Evolutionary conservation across 176 grass and related monocot genomes (phyloP).

Genomic region (Phragmites australis): DNA sequence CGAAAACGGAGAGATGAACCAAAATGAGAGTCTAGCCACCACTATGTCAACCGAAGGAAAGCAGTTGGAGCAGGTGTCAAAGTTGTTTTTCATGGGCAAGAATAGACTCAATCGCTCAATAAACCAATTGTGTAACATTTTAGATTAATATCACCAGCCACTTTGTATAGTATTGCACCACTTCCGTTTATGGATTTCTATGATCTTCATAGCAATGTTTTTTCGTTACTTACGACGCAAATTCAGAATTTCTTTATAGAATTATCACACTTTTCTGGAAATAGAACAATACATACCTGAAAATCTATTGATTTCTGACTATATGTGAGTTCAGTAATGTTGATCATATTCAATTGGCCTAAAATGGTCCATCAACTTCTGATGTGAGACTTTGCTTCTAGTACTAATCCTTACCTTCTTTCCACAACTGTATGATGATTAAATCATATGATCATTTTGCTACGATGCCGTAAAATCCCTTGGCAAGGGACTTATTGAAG

Average conservation of each 20-base stretch:
- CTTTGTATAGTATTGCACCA: too few relatives aligned
- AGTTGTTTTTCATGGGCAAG: background rate
- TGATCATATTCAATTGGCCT: background rate
- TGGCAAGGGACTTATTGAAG: background rate
- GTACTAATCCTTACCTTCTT: background rate
- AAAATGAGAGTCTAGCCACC: background rate
- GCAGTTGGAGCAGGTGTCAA: too few relatives aligned
- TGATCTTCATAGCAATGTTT: too few relatives aligned
- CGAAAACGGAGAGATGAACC: background rate
- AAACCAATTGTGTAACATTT: background rate
- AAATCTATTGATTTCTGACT: too few relatives aligned
- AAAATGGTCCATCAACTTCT: background rate
- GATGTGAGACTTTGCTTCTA: background rate
- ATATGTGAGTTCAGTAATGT: background rate
- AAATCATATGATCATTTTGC: too few relatives aligned
- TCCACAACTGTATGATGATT: background rate
- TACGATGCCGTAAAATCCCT: background rate
- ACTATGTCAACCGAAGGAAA: background rate
- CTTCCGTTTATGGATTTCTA: too few relatives aligned
- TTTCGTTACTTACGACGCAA: too few relatives aligned
- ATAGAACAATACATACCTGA: background rate
- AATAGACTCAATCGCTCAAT: background rate
- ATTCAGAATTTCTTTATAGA: too few relatives aligned
- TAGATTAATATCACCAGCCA: background rate
- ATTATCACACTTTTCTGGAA: background rate